These are phyloP conservation scores for Avena eriantha DNA, from an alignment of 176 grass and related monocot species.

Conservation along the genomic window DNA sequence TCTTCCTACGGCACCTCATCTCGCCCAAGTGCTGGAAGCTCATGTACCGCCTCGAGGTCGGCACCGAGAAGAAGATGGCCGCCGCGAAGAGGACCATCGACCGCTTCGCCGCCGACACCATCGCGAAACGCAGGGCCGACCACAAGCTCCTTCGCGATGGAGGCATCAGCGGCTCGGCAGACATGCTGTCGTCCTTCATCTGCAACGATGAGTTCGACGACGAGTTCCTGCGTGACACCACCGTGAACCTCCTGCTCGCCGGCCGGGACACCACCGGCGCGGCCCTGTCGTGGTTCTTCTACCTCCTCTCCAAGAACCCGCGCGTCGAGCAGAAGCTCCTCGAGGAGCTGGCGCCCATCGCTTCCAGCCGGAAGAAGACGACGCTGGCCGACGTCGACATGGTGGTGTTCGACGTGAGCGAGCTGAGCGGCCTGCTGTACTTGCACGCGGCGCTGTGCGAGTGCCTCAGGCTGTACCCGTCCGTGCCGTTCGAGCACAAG, in stretches of 20 bases:
- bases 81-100: constrained; percentile 59
- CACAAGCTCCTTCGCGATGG: constrained; percentile 20
- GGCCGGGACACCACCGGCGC: constrained; percentile 80
- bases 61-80: constrained; percentile 67
- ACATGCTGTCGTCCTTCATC: constrained; percentile 76
- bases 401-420: constrained; percentile 59
- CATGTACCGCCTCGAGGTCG: constrained; percentile 47
- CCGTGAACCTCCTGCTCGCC: constrained; percentile 76
- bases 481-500: constrained; percentile 87
- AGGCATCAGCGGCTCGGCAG: constrained; percentile 14
- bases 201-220: constrained; percentile 22
- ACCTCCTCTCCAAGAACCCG: constrained; percentile 66
- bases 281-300: constrained; percentile 86
- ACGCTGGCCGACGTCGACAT: background rate
- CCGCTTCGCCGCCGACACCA: constrained; percentile 56
- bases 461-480: constrained; percentile 76
- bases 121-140: constrained; percentile 47
- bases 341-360: constrained; percentile 60
- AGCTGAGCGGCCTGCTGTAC: constrained; percentile 60
- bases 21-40: constrained; percentile 64
- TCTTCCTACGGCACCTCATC: constrained; percentile 60
- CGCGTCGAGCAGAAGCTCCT: constrained; percentile 60
- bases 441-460: constrained; percentile 80
- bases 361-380: background rate
- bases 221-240: constrained; percentile 67